Evolutionary conservation across 2,329 filamentous ascomycete genomes (phyloP), one percentile per base, ranked within the genome.

Genomic region (Sclerotinia minor): DNA sequence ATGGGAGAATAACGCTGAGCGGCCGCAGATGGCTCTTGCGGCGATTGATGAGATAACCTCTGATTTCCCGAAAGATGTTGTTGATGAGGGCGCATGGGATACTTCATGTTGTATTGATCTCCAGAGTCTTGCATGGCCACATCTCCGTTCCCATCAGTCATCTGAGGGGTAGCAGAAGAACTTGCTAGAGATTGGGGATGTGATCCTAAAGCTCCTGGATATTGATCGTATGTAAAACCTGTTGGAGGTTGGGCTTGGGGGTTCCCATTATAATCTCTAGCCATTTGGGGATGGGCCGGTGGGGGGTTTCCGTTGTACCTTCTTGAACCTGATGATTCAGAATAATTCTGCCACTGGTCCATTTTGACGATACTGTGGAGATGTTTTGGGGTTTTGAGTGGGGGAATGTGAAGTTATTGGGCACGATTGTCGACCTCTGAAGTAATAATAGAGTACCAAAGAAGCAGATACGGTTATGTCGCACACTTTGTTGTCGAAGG

Each of bases 1-100:
- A 97, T 97, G 71, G 94, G 95, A 58, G 94, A 98, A 80, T 98
- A 98, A 77, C 94, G 88, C 78, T 96, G 92, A 69, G 93, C 92
- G 68, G 92, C 92, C 63, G 92, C 85, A 54, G 92, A 95, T 69
- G 91, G 88, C 76, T 94, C 89, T 72, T 89, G 88, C 63, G 89
- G 82, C 58, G 88, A 80, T 78, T 94, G 90, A 74, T 92, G 87
- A 70, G 86, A 92, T 69, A 87, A 74, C 53, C 81, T 72, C 70
- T 81, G 79, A 72, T 81, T 78, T 38, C 85, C 71, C 24, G 77
- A 87, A 69, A 86, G 83, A 73, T 94, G 88, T 75, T 92, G 87
- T 77, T 92, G 89, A 77, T 87, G 87, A 54, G 92, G 87, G 73
- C 92, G 88, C 80, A 92, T 87, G 69, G 91, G 87, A 79, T 97